A percentile compares a stretch with the other conserved stretches of the same genome.
These are phyloP conservation scores for Lachnellula subtilissima DNA, from an alignment of 2,329 filamentous ascomycete species.

Conservation along the genomic window DNA sequence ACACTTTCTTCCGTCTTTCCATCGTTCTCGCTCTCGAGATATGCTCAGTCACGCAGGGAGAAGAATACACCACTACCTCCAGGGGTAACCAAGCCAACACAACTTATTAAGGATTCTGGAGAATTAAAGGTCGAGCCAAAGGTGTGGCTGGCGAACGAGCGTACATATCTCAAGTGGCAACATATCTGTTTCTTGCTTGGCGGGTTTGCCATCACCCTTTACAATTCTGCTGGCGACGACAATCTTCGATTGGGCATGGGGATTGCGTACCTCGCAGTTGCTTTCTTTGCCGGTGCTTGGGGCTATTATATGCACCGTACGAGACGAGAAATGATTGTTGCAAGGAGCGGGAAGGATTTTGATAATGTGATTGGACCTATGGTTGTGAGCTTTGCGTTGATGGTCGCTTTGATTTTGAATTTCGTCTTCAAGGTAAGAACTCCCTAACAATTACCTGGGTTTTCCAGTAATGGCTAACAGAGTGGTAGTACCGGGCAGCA, in stretches of 20 bases:
- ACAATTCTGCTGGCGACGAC: conserved; percentile 81
- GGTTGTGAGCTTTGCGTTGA: conserved; percentile 74
- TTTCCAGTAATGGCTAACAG: conserved; percentile 8
- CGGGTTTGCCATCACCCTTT: conserved; percentile 75
- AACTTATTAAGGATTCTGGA: conserved; percentile 92
- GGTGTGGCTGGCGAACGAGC: conserved; percentile 97
- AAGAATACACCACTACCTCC: conserved; percentile 62
- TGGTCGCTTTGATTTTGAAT: conserved; percentile 75
- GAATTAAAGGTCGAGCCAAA: conserved; percentile 93
- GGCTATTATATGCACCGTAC: conserved; percentile 78
- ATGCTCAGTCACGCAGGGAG: conserved; percentile 54
- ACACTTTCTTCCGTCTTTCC: conserved; percentile 71
- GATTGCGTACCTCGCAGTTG: conserved; percentile 76
- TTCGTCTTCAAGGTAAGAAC: conserved; percentile 73
- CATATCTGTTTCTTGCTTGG: conserved; percentile 88
- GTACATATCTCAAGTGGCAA: conserved; percentile 98
- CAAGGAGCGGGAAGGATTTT: conserved; percentile 87
- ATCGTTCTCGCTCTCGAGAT: conserved; percentile 75
- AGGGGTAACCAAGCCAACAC: conserved; percentile 77
- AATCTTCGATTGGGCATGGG: conserved; percentile 72
- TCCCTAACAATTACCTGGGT: background rate
- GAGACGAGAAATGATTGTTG: conserved; percentile 72
- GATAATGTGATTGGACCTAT: conserved; percentile 84
- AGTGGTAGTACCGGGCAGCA: conserved; percentile 22
- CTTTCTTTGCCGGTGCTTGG: conserved; percentile 79